Percentiles rank a stretch among this genome's conserved stretches.
Evolutionary conservation across 2,329 filamentous ascomycete genomes (phyloP).

Genomic region (Xylaria hypoxylon): DNA sequence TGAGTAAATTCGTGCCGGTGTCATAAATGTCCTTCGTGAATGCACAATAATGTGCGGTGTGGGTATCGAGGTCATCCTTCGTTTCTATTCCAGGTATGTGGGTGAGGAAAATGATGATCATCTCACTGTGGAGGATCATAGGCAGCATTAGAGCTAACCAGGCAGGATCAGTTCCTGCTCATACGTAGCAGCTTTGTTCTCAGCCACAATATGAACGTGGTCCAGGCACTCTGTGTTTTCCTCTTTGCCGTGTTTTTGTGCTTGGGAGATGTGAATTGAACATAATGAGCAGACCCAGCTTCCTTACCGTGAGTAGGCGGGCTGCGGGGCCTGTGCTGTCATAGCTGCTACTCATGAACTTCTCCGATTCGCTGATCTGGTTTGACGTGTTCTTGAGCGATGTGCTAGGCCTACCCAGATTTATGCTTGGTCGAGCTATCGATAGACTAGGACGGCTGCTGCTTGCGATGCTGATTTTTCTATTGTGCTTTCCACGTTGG

Average conservation of each 20-base stretch:
- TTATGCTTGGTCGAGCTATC: conserved; percentile 46
- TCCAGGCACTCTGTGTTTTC: conserved; percentile 72
- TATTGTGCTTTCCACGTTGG: conserved; percentile 47
- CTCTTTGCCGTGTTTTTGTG: conserved; percentile 65
- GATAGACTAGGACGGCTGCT: conserved; percentile 49
- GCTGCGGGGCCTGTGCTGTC: conserved; percentile 53
- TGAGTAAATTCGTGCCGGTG: conserved; percentile 33
- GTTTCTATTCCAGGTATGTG: too few species aligned
- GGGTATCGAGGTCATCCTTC: neutral
- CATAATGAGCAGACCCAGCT: conserved; percentile 56
- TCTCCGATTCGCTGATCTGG: conserved; percentile 53
- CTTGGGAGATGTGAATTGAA: conserved; percentile 56
- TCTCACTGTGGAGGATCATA: neutral
- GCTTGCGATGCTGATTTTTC: conserved; percentile 49
- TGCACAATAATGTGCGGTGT: conserved; percentile 1
- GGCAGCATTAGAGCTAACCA: too few species aligned
- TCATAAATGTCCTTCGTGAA: conserved; percentile 31
- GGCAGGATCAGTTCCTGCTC: conserved; percentile 42
- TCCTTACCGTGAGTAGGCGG: conserved; percentile 49
- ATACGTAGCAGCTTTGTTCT: conserved; percentile 66
- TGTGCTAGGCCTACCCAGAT: conserved; percentile 43
- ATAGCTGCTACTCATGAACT: conserved; percentile 62
- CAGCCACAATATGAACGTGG: conserved; percentile 72
- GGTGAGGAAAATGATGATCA: neutral
- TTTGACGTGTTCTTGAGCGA: conserved; percentile 46